Evolutionary conservation across 2,329 filamentous ascomycete species (phyloP), one percentile per base, ranked within the genome.

Genomic region (Xylaria sp.): DNA sequence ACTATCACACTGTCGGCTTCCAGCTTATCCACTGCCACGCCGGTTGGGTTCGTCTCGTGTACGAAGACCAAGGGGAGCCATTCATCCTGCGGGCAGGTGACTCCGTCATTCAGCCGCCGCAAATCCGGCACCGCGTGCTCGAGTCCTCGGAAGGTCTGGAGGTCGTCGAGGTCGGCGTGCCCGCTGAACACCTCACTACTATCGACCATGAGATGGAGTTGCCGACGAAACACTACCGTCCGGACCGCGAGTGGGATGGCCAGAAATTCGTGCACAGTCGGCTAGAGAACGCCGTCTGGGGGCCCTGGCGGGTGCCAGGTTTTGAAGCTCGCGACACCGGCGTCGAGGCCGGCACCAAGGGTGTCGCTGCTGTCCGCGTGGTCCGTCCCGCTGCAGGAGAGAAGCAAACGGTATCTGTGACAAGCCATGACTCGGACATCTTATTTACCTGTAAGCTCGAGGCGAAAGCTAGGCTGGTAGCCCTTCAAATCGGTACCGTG

Each of bases 21-120:
- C 70, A 72, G 70, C 70, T 72, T 46, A 72, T 72, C 50, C 41
- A 67, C 65, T 72, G 70, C 65, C 68, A 71, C 32, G 65, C 70
- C 52, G 70, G 70, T 44, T 72, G 70, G 70, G 70, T 72, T 44
- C 70, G 70, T 7, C 68, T 72, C 44, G 70, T 71, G 54, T 72
- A 72, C 63, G 70, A 72, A 48, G 70, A 72, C 57, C 70, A 72
- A 50, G 70, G 70, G 25, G 58, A 63, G 60, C 70, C 70, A 13
- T 72, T 72, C 58, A 55, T 72, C 7, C 69, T 72, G 25, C 54
- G 52, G 41, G 68, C 70, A 32, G 70, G 70, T 10, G 70, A 72
- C 63, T 69, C 41, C n/a, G 70, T 72, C 52, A 72, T 72, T 34
- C 70, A 72, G 57, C 70, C 70, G 55, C 70, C 70, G 65, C 62